phyloP scores from a whole-genome alignment of 306 rosid genomes.

The Glycine soja region DNA sequence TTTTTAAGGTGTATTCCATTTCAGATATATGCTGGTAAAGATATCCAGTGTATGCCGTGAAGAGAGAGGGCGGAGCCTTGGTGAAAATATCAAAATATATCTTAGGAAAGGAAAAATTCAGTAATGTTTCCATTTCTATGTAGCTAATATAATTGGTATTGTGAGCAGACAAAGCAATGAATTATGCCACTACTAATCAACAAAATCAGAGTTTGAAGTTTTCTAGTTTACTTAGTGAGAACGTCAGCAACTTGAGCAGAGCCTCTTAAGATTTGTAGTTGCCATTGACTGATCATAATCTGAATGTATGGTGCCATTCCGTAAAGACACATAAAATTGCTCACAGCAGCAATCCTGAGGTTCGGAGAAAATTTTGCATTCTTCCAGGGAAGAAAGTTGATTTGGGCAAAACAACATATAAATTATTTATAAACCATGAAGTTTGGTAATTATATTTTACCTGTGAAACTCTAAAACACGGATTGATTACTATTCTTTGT shows the following conservation, averaged over 20 bases:
- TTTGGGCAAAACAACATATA: background rate
- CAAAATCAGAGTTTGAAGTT: background rate
- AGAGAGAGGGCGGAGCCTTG: too few species aligned
- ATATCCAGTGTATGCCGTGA: too few species aligned
- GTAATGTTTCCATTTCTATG: too few species aligned
- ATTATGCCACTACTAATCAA: too few species aligned
- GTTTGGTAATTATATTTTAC: conserved; percentile 21
- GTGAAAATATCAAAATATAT: too few species aligned
- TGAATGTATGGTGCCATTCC: conserved; percentile 20
- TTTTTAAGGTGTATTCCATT: too few species aligned
- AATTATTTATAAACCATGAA: conserved; percentile 20
- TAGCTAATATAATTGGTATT: too few species aligned
- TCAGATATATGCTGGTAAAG: too few species aligned
- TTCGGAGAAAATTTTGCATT: conserved; percentile 17
- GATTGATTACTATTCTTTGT: conserved; percentile 11
- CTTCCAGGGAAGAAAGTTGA: background rate
- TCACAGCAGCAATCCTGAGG: conserved; percentile 6
- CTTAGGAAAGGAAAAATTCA: too few species aligned
- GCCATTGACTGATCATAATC: background rate
- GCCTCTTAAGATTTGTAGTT: background rate
- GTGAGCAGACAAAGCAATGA: too few species aligned
- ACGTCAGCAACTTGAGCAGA: background rate
- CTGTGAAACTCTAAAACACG: conserved; percentile 19
- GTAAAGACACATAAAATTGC: background rate
- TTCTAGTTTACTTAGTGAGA: conserved; percentile 12